Evolutionary conservation across 2,329 filamentous ascomycete species (phyloP), one percentile per base, ranked within the genome.

Genomic region (Claviceps quebecensis): DNA sequence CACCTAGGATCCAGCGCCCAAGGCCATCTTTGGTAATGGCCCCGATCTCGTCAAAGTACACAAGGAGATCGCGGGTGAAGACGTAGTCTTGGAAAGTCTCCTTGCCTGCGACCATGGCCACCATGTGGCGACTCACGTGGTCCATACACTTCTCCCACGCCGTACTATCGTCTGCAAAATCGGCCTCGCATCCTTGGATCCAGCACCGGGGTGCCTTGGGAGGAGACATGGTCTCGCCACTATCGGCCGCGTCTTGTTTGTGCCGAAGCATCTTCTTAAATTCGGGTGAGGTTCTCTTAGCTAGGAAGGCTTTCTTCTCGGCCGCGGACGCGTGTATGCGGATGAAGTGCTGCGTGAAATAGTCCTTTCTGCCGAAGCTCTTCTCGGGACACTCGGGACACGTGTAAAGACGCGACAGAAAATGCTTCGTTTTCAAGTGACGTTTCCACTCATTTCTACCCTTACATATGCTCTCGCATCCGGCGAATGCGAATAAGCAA

Each of bases 381-480:
- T 63, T 66, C 62, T 80, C 84, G 7, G 66, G 61, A 54, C 79
- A 84, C 36, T 84, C 71, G 56, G 82, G 76, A 69, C 90, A 97
- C 52, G 84, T 73, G 79, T 83, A 96, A 67, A 82, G 86, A 45
- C 77, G 71, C 3, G 87, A 72, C 50, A 83, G 78, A 22, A 95
- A 72, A 62, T 97, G 91, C 62, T 95, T 86, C 0, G 84, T 86
- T 36, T 74, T 71, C 59, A 91, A 80, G 63, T 97, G 91, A 0
- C 91, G 81, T 66, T 96, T 96, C 91, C 91, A 96, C 65, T 96
- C 90, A 63, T 95, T 95, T 69, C 95, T 95, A 58, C 77, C 83
- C 3, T 77, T 75, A 61, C 95, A 95, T 0, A 75, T 81, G 2
- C 81, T 78, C 1, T 55, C 57, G 68, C 91, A 97, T 37, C 84